phyloP scores from a whole-genome alignment of 345 rosid genomes.

The Eucalyptus albens region DNA sequence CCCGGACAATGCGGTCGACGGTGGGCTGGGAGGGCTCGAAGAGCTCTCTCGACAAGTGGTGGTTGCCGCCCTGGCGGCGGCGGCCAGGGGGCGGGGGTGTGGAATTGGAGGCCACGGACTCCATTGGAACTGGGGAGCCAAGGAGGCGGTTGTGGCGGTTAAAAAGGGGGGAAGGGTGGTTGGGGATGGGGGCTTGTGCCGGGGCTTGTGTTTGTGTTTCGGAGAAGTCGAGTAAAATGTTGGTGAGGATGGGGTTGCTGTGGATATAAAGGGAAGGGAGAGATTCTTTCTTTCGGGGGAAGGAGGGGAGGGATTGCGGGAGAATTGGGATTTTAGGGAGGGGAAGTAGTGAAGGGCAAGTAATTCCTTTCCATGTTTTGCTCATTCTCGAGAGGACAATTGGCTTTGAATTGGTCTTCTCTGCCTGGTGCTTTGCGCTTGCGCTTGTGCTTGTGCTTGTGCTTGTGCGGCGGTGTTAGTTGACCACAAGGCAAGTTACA shows the following conservation, averaged over 20 bases:
- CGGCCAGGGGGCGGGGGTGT: not conserved
- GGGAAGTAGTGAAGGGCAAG: not conserved
- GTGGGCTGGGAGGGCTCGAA: slow-evolving; percentile 29
- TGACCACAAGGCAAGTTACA: slow-evolving; percentile 9
- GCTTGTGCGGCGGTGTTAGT: not conserved
- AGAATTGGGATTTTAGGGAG: not conserved
- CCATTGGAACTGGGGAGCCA: slow-evolving; percentile 12
- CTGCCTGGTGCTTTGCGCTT: not conserved
- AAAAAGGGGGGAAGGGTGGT: not conserved
- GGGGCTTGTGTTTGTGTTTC: not conserved
- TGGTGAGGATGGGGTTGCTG: not conserved
- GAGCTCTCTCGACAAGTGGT: not conserved
- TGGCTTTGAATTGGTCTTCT: not conserved
- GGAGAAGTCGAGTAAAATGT: not conserved
- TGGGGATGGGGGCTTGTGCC: not conserved
- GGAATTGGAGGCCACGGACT: slow-evolving; percentile 31
- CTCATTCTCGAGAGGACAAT: not conserved
- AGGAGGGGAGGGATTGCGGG: slow-evolving; percentile 44
- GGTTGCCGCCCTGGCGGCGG: not conserved
- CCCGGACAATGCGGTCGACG: slow-evolving; percentile 50
- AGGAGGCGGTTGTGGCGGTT: no score
- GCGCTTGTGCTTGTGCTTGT: not conserved
- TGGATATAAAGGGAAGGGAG: not conserved
- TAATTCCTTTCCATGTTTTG: not conserved
- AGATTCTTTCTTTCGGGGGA: slow-evolving; percentile 33